Base-by-base conservation (phyloP, 208 protist species). In the Crithidia expoeki region DNA sequence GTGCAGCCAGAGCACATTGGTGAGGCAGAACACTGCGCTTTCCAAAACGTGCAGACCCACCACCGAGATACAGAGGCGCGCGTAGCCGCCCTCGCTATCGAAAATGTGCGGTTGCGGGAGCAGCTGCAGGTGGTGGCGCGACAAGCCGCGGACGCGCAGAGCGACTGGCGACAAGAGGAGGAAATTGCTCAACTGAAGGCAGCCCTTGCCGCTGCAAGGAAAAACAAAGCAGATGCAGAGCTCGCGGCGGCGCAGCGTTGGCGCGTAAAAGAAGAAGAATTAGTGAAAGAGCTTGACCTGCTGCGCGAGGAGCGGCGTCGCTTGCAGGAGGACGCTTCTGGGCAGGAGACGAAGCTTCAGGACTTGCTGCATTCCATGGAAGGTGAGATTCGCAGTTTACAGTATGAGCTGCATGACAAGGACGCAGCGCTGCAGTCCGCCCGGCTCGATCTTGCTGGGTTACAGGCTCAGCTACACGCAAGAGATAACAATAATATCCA, bases 241-340 rank as follows among this genome's bases (percentile, higher is more conserved):
- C 33, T 38, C 5, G 71, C 61, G 16, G 78, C 83, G 0, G 72
- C 67, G 12, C 56, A 59, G 51, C 69, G 77, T 16, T 89, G 79
- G 82, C 67, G 62, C 3, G 70, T 64, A 10, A 85, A 90, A 56
- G 85, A 91, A 58, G 84, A 83, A 33, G 85, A 91, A 47, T 73
- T 91, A 6, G 77, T 88, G 21, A 40, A 65, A 14, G 83, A 94
- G 65, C 52, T 94, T 21, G 81, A 89, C 47, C 73, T 80, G 0
- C 55, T 94, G 40, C 83, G 88, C 0, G 81, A 83, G 47, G 83
- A 94, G 65, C 73, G 84, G 2, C 71, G 73, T 0, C 62, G 60
- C 23, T 7, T 85, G 10, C 51, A 60, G 19, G 61, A 67, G 12
- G 82, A 89, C 19, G 25, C 72, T 16, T 42, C 46, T 14, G 32